These are phyloP conservation scores for Suillus paluster DNA, from an alignment of 768 basidiomycete genomes.

Conservation along the genomic window DNA sequence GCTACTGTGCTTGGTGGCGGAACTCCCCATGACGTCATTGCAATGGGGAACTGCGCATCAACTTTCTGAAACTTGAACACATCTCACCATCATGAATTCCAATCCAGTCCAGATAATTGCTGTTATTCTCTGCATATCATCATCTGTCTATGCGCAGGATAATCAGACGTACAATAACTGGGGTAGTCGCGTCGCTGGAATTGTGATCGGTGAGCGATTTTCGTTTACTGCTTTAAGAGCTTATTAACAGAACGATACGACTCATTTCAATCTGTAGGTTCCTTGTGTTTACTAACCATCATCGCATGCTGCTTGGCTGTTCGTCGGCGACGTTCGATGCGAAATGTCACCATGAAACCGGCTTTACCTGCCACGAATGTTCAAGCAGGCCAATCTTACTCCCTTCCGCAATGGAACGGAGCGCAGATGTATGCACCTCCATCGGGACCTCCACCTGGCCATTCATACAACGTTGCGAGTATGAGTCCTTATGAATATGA, in stretches of 20 bases:
- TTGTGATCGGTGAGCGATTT: constrained; percentile 26
- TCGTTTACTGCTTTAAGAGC: too few species aligned
- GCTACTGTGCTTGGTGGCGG: neutral
- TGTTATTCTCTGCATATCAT: constrained; percentile 10
- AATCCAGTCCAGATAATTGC: neutral
- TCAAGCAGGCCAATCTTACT: neutral
- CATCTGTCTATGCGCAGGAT: constrained; percentile 17
- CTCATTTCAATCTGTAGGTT: constrained; percentile 16
- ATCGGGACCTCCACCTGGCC: neutral
- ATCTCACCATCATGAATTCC: constrained; percentile 2
- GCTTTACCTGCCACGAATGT: neutral
- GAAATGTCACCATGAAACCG: constrained; percentile 1
- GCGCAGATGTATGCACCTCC: constrained; percentile 11
- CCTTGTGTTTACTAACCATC: constrained; percentile 14
- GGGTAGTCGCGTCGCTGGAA: constrained; percentile 26
- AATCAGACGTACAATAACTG: constrained; percentile 12
- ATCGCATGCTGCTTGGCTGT: constrained; percentile 1
- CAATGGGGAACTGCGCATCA: neutral
- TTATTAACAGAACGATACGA: neutral
- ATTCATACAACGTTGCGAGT: neutral
- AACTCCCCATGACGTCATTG: neutral
- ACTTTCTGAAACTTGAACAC: neutral
- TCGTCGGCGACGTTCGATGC: constrained; percentile 14
- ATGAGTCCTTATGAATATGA: neutral
- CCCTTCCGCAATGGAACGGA: constrained; percentile 16